These are phyloP conservation scores for Colletotrichum filicis DNA, from an alignment of 2,329 filamentous ascomycete species.

Conservation along the genomic window DNA sequence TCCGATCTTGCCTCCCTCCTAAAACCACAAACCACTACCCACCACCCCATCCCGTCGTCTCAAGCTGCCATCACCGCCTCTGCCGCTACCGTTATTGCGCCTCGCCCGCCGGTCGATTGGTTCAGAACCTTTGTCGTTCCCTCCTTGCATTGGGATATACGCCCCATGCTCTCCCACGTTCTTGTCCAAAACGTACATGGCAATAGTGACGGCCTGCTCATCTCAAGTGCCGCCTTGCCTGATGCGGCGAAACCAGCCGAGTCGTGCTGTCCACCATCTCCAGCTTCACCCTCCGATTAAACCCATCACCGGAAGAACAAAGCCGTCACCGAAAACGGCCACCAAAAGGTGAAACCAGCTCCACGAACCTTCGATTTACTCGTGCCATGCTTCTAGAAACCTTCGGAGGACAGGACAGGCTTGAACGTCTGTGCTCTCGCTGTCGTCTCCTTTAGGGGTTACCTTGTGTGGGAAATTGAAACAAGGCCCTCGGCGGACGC, in stretches of 20 bases:
- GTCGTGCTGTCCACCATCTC: slow-evolving; percentile 21
- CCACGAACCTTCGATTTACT: slow-evolving; percentile 30
- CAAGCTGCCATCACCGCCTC: slow-evolving; percentile 13
- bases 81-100: slow-evolving; percentile 3
- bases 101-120: not conserved
- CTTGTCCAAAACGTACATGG: slow-evolving; percentile 5
- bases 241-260: slow-evolving; percentile 29
- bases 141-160: not conserved
- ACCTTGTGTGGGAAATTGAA: slow-evolving; percentile 33
- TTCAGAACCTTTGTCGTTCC: not conserved
- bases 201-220: not conserved
- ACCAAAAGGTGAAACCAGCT: slow-evolving; percentile 29
- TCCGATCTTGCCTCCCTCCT: not conserved
- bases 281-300: slow-evolving; percentile 10
- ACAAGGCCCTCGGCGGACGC: slow-evolving; percentile 27
- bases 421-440: slow-evolving; percentile 34
- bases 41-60: slow-evolving; percentile 2
- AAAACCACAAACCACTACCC: not conserved
- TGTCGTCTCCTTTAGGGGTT: slow-evolving; percentile 28
- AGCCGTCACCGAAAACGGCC: not conserved
- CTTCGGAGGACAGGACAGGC: slow-evolving; percentile 10
- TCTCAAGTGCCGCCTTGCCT: slow-evolving; percentile 6
- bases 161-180: slow-evolving; percentile 4
- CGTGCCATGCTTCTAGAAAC: slow-evolving; percentile 35
- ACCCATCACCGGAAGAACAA: slow-evolving; percentile 3